phyloP scores from a whole-genome alignment of 2,329 filamentous ascomycete genomes.

The Epichloe gansuensis region DNA sequence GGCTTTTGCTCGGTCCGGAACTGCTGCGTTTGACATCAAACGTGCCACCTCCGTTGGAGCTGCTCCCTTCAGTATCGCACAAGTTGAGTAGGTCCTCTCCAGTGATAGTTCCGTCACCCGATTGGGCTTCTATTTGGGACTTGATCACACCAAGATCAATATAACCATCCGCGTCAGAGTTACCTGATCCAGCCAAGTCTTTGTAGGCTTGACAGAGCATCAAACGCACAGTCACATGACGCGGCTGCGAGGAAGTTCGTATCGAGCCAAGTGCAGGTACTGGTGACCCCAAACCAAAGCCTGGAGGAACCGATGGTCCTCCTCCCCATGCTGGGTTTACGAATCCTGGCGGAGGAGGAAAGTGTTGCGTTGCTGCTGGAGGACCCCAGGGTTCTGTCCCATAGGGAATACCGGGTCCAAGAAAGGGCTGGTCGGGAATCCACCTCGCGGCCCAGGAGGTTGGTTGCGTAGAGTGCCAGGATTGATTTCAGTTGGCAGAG shows the following conservation, averaged over 20 bases:
- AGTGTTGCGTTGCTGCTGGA: constrained; percentile 22
- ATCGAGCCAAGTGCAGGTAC: constrained; percentile 17
- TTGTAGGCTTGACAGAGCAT: constrained; percentile 72
- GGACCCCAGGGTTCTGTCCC: constrained; percentile 30
- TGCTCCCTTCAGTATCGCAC: constrained; percentile 82
- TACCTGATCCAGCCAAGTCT: constrained; percentile 30
- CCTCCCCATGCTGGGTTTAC: constrained; percentile 28
- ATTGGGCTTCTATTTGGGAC: constrained; percentile 48
- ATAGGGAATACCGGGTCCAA: constrained; percentile 29
- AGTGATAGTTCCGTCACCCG: constrained; percentile 22
- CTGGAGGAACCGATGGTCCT: constrained; percentile 20
- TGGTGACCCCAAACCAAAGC: constrained; percentile 23
- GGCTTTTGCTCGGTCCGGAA: constrained; percentile 23
- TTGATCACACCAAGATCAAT: constrained; percentile 58
- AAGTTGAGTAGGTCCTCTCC: constrained; percentile 66
- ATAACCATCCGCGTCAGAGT: constrained; percentile 46
- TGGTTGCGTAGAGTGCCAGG: constrained; percentile 31
- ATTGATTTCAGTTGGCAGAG: constrained; percentile 24
- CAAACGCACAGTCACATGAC: constrained; percentile 57
- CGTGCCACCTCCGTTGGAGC: constrained; percentile 77
- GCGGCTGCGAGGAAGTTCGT: constrained; percentile 36
- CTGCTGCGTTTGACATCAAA: constrained; percentile 55
- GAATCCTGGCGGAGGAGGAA: constrained; percentile 34
- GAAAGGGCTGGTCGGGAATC: constrained; percentile 31
- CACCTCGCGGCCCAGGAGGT: constrained; percentile 34